Conservation (phyloP, 805 yeast genomes). For the Wickerhamomyces canadensis region DNA sequence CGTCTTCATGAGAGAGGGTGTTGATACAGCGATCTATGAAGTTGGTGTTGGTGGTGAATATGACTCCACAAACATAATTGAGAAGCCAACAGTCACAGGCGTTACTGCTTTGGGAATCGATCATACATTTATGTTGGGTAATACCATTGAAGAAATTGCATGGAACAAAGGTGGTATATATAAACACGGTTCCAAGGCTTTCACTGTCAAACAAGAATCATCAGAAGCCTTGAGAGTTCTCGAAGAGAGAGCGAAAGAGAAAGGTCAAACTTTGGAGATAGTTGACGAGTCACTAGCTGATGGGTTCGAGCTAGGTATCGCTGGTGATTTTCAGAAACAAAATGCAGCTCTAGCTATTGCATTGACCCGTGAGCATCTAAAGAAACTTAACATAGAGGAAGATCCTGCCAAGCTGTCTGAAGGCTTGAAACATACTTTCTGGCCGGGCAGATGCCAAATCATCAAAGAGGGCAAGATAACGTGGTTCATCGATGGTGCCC, state of each 20-base stretch:
- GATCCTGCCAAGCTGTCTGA: slow-evolving; percentile 20
- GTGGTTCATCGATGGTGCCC: slow-evolving; percentile 97
- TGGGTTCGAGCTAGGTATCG: slow-evolving; percentile 52
- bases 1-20: slow-evolving; percentile 79
- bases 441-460: slow-evolving; percentile 97
- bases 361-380: slow-evolving; percentile 57
- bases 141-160: slow-evolving; percentile 82
- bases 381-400: slow-evolving; percentile 37
- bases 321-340: slow-evolving; percentile 76
- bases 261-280: slow-evolving; percentile 42
- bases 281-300: slow-evolving; percentile 36
- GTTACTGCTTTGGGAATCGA: slow-evolving; percentile 86
- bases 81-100: slow-evolving; percentile 77
- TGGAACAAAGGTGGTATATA: slow-evolving; percentile 97
- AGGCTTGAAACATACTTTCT: slow-evolving; percentile 64
- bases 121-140: slow-evolving; percentile 74
- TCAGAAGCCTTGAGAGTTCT: slow-evolving; percentile 53
- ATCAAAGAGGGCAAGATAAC: slow-evolving; percentile 41
- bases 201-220: slow-evolving; percentile 51
- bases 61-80: slow-evolving; percentile 91
- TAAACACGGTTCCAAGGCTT: slow-evolving; percentile 62
- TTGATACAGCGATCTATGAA: slow-evolving; percentile 92
- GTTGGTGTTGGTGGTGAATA: slow-evolving; percentile 98
- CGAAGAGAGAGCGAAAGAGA: slow-evolving; percentile 63
- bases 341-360: slow-evolving; percentile 88